Evolutionary conservation across 2,329 filamentous ascomycete species (phyloP).

Genomic region (Colletotrichum theobromicola): DNA sequence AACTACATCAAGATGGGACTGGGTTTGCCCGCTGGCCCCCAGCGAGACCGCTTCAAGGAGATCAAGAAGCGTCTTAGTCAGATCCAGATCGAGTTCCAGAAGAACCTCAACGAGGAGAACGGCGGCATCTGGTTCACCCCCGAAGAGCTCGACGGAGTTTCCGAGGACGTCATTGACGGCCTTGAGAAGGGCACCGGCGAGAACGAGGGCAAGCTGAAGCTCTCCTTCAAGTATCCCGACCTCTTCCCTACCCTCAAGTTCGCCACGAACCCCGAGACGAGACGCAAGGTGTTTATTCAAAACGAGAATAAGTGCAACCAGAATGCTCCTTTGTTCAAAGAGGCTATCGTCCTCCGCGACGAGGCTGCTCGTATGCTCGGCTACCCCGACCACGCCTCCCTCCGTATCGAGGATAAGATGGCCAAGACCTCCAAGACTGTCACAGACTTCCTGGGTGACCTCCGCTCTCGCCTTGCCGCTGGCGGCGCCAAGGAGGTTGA

Average conservation of each 20-base stretch:
- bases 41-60: conserved; percentile 83
- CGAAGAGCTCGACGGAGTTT: conserved; percentile 77
- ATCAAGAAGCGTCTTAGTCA: conserved; percentile 82
- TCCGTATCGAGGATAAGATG: conserved; percentile 64
- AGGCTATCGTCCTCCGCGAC: conserved; percentile 59
- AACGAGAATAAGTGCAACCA: conserved; percentile 84
- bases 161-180: conserved; percentile 68
- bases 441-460: conserved; percentile 66
- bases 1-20: conserved; percentile 79
- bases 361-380: conserved; percentile 61
- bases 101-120: conserved; percentile 83
- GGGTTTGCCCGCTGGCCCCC: conserved; percentile 69
- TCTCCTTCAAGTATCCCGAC: conserved; percentile 86
- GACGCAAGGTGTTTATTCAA: conserved; percentile 71
- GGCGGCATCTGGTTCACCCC: conserved; percentile 80
- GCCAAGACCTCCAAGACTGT: conserved; percentile 62
- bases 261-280: conserved; percentile 71
- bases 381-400: conserved; percentile 61
- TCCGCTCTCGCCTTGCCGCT: conserved; percentile 69
- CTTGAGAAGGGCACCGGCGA: conserved; percentile 76
- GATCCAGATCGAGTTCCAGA: conserved; percentile 77
- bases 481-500: conserved; percentile 75
- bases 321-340: conserved; percentile 57
- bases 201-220: conserved; percentile 75
- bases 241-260: conserved; percentile 81